Base-by-base conservation (phyloP, 2,329 filamentous ascomycete species). In the Sarocladium oryzae region DNA sequence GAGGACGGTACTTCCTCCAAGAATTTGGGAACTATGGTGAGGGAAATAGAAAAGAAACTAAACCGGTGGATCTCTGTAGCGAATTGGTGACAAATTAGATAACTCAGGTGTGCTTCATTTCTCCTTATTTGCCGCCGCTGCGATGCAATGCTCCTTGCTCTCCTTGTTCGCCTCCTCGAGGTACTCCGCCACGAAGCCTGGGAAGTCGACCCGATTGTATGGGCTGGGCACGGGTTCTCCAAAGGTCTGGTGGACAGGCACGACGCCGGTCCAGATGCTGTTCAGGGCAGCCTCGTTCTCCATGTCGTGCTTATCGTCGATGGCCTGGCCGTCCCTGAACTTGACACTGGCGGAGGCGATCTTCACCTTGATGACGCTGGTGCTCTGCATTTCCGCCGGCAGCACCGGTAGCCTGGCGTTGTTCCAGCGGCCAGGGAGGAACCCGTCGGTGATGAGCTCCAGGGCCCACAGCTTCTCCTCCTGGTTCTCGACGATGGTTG, bases 1-100 rank as follows among this genome's bases (percentile, higher is more conserved):
- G 90, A 81, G 93, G 62, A 81, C 73, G 1, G 90, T 96, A 2
- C 58, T 97, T 55, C 90, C 91, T 1, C 74, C 74, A 52, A 71
- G 71, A 11, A 80, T 97, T 23, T 99, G 93, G 93, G 86, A 95
- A 71, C 79, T 82, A 61, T 97, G 89, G 89, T 96, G 68, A 78
- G 55, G 36, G 32, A 8, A 10, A 7, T 26, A 26, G 40, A 45
- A 20, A 45, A 9, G 15, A 36, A 36, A n/a, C n/a, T n/a, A n/a
- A n/a, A n/a, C n/a, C n/a, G n/a, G n/a, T n/a, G n/a, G n/a, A n/a
- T n/a, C n/a, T n/a, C n/a, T n/a, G n/a, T n/a, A n/a, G n/a, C n/a
- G n/a, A n/a, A n/a, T n/a, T n/a, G n/a, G n/a, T n/a, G n/a, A n/a
- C n/a, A n/a, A n/a, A n/a, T n/a, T n/a, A n/a, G n/a, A n/a, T n/a